Evolutionary conservation across 768 basidiomycete species (phyloP), one percentile per base, ranked within the genome.

Genomic region (Daedaleopsis nitida): DNA sequence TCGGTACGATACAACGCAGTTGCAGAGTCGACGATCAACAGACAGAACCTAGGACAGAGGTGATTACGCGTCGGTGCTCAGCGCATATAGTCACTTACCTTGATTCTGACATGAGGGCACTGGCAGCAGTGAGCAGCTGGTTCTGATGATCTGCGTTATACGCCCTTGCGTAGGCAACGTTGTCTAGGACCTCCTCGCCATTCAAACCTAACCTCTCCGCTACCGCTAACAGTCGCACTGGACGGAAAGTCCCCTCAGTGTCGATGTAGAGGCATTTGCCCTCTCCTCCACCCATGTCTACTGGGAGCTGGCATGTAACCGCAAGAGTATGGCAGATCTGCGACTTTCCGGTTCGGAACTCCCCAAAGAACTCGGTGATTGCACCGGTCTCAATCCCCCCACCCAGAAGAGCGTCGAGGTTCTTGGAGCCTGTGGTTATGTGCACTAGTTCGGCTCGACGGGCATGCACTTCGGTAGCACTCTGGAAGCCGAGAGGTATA

Each of bases 221-320:
- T 12, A 96, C 93, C 0, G 96, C 94, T 39, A 98, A 83, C 48
- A 98, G 81, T 56, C 97, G 91, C 44, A 92, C 92, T 21, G 97
- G 97, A 67, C 97, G 94, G 81, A 99, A 99, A 10, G 97, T 99
- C 27, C 96, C 96, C 71, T 99, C 97, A 0, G 97, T 98, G 74
- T 99, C 97, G 76, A 99, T 98, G 75, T 97, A 99, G 48, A 99
- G 79, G 71, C 96, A 98, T 77, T 99, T 99, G 42, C 97, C 97
- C 76, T 99, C 97, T 13, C 97, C 97, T 16, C 97, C 97, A 19
- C 97, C 96, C 96, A 98, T 98, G 69, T 86, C 89, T 45, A 95
- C 90, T 1, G 97, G 97, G 14, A 98, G 83, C 77, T 98, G 96
- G 71, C 97, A 99, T 5, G 97, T 98, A 12, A 98, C 97, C 4